Conservation (phyloP, 202 grass and related monocot species). For the Carex arenaria region DNA sequence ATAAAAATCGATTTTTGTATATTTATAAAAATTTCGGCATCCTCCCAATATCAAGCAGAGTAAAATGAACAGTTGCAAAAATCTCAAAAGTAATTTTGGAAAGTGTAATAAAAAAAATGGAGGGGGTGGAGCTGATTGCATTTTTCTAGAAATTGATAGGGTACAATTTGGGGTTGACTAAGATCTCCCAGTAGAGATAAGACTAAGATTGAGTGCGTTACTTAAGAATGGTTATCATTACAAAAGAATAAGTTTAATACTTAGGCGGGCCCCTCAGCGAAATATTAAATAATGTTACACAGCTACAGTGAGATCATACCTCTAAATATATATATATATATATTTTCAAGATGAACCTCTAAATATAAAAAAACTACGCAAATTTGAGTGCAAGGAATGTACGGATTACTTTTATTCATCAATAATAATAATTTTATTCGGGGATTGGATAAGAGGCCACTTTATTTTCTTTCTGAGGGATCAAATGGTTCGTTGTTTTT, state of each 20-base stretch:
- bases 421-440: too few relatives aligned
- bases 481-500: too few relatives aligned
- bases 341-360: too few relatives aligned
- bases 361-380: too few relatives aligned
- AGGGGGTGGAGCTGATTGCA: neutral
- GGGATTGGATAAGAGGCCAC: neutral
- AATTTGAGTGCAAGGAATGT: neutral
- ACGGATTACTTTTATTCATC: neutral
- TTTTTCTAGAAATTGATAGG: neutral
- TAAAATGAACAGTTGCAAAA: neutral
- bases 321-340: too few relatives aligned
- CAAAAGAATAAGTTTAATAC: neutral
- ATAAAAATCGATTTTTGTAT: too few relatives aligned
- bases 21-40: too few relatives aligned
- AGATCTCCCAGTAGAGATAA: neutral
- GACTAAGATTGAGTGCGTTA: neutral
- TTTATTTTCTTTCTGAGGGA: neutral
- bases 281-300: neutral
- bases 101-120: neutral
- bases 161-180: conserved; percentile 9
- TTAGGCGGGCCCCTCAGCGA: neutral
- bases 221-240: neutral
- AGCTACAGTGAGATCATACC: neutral
- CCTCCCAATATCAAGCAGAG: neutral
- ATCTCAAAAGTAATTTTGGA: neutral